A percentile compares a stretch with the other conserved stretches of the same genome.
These are phyloP conservation scores for Samsoniella hepiali DNA, from an alignment of 2,329 filamentous ascomycete species.

Conservation along the genomic window DNA sequence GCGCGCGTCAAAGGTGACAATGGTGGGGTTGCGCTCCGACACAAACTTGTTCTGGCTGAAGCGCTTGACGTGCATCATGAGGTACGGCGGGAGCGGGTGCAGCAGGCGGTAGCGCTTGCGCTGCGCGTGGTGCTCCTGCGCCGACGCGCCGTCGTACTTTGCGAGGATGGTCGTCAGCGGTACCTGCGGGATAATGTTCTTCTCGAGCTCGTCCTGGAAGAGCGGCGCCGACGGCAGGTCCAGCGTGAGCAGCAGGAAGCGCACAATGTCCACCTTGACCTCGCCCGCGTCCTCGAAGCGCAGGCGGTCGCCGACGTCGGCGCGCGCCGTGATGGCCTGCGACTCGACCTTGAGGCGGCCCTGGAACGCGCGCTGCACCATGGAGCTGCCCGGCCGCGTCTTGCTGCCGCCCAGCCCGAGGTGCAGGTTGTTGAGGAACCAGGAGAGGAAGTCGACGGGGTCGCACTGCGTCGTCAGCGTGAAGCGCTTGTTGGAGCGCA, in stretches of 20 bases:
- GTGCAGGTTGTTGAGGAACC: conserved; percentile 96
- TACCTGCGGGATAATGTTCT: conserved; percentile 94
- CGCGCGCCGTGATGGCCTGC: conserved; percentile 87
- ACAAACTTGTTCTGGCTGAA: conserved; percentile 98
- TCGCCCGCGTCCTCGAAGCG: conserved; percentile 88
- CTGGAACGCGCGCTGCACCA: conserved; percentile 91
- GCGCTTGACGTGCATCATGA: conserved; percentile 94
- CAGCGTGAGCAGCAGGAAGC: conserved; percentile 88
- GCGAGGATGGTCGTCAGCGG: conserved; percentile 77
- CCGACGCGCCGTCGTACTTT: conserved; percentile 87
- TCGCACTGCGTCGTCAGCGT: conserved; percentile 88
- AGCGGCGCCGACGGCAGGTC: conserved; percentile 89
- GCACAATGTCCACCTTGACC: conserved; percentile 71
- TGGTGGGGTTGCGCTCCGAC: conserved; percentile 91
- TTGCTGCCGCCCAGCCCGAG: conserved; percentile 86
- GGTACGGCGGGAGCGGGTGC: conserved; percentile 85
- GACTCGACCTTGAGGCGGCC: conserved; percentile 89
- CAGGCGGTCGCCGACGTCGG: conserved; percentile 80
- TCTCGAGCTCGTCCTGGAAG: conserved; percentile 91
- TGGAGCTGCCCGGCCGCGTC: conserved; percentile 77
- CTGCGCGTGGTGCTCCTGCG: conserved; percentile 85
- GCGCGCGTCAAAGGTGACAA: conserved; percentile 89
- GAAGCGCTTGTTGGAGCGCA: conserved; percentile 89
- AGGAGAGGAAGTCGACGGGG: conserved; percentile 92
- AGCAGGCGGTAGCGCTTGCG: conserved; percentile 85